phyloP scores from a whole-genome alignment of 2,329 filamentous ascomycete species.

The Westerdykella aurantiaca region DNA sequence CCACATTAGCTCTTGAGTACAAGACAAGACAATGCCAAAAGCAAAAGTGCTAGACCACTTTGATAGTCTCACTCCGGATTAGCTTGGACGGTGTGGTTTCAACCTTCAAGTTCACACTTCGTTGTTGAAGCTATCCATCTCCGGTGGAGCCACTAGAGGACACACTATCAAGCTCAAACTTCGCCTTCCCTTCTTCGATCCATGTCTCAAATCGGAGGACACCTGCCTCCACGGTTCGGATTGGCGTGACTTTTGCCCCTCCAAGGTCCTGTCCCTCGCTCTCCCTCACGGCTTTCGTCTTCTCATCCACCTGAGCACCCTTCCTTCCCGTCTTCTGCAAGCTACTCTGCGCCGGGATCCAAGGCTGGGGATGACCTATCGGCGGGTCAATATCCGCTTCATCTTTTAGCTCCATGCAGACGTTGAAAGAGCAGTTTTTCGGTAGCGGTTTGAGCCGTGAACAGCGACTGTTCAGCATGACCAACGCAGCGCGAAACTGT shows the following conservation, averaged over 20 bases:
- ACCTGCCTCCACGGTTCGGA: constrained; percentile 59
- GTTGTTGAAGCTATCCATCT: no score
- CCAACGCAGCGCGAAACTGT: constrained; percentile 63
- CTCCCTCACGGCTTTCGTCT: neutral
- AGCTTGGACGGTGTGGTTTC: no score
- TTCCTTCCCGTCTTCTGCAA: constrained; percentile 32
- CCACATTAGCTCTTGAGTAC: no score
- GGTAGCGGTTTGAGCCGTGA: constrained; percentile 56
- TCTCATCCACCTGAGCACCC: constrained; percentile 10
- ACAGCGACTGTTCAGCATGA: constrained; percentile 56
- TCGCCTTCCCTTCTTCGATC: constrained; percentile 60
- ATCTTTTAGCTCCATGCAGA: constrained; percentile 68
- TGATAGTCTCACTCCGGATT: no score
- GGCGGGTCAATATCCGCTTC: constrained; percentile 47
- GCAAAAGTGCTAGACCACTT: no score
- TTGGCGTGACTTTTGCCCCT: constrained; percentile 53
- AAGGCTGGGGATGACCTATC: constrained; percentile 49
- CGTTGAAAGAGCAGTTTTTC: constrained; percentile 63
- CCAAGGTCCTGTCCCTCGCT: constrained; percentile 39
- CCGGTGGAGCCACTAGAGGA: no score
- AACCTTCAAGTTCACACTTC: no score
- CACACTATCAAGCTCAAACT: constrained; percentile 30
- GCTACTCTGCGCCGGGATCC: constrained; percentile 55
- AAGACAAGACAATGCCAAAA: no score
- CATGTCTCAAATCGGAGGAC: constrained; percentile 63